Base-by-base conservation (phyloP, 768 basidiomycete genomes). In the Termitomyces titanicus region DNA sequence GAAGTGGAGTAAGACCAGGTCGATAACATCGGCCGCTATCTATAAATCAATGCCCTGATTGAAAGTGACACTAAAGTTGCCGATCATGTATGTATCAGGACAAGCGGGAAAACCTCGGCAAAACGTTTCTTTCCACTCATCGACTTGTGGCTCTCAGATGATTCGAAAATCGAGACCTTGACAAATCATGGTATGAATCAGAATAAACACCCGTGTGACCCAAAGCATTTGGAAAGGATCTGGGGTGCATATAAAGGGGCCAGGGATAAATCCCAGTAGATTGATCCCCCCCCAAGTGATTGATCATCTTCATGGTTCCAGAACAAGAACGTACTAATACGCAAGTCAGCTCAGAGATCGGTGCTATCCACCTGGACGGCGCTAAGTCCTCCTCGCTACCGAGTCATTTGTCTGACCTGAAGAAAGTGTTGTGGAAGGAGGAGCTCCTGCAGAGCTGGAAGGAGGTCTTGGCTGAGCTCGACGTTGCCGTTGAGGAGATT, bases 331-430 rank as follows among this genome's bases (percentile, higher is more conserved):
- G n/a, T n/a, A n/a, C n/a, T n/a, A n/a, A n/a, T n/a, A n/a, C n/a
- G n/a, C n/a, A n/a, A n/a, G n/a, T n/a, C 24, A 7, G 7, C 29
- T n/a, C 51, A 33, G 9, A 43, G 10, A 22, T 53, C 22, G 51
- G 51, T 12, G 27, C 42, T 25, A 43, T 25, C 42, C 51, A 53
- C 35, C 31, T 53, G 9, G 42, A 53, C 18, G 33, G 31, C 44
- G 48, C 47, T 3, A 33, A 11, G 11, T 33, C 48, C 5, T 18
- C 31, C 7, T 12, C 15, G 8, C 76, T 89, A 5, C 86, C 86
- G 0, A 62, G 71, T 8, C 77, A 87, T 0, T 90, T 89, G 56
- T 61, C 75, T 0, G 75, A 78, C 6, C 67, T 92, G 24, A 92
- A 92, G 72, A 77, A 75, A 55, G 65, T 68, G 25, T 56, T 89